Base-by-base conservation (phyloP, 306 rosid species). In the Cucumis cinereus region DNA sequence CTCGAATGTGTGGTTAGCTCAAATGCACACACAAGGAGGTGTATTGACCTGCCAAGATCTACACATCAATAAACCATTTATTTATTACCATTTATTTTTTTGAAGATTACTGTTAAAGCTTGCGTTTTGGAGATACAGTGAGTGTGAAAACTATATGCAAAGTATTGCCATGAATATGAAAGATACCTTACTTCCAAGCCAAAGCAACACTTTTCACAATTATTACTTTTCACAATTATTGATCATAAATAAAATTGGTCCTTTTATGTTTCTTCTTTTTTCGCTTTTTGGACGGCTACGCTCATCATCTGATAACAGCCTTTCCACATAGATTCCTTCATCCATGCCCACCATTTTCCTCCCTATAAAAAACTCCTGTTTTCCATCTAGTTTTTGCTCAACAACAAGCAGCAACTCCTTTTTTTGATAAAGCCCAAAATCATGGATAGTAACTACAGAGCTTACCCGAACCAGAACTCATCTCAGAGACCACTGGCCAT, bases 251-350 rank as follows among this genome's bases (percentile, higher is more conserved):
- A 47, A 30, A 30, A 30, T 30, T 3, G 30, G 23, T 38, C 1
- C 53, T 53, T 57, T 45, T 74, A 24, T 16, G 70, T 74, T 80
- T 69, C 36, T 63, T 38, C 81, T 76, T 78, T 75, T 75, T 75
- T 38, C 78, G 83, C 98, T 87, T 92, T 92, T 84, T 87, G 92
- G 98, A 81, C 92, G 91, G 94, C 85, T n/a, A 79, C 70, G 79
- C 52, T 64, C 88, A 83, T 69, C 88, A 83, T 64, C 84, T 76
- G 30, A 86, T 69, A 13, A 83, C 75, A 80, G 33, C 74, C 80
- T 78, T 87, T 80, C 84, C 88, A 87, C 15, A 73, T 80, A 56
- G 87, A 90, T 93, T 88, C 90, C 96, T 86, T 85, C 78, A 71
- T 77, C 85, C 81, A 33, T 17, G 50, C 71, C 71, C 79, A 36